These are phyloP conservation scores for Tetrapisispora phaffii DNA, from an alignment of 805 yeast genomes.

Conservation along the genomic window DNA sequence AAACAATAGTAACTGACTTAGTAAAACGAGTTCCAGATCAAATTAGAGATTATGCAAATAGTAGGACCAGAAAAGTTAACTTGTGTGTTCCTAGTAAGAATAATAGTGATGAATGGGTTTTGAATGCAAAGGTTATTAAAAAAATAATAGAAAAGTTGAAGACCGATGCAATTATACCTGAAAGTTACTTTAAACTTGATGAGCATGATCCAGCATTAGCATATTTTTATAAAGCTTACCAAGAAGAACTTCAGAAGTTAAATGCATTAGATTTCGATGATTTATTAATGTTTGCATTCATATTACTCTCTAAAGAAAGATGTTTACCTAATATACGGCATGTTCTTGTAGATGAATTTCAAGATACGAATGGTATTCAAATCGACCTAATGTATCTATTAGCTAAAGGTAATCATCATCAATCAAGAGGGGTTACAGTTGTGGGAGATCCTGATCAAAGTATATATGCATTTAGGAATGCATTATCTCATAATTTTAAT, in stretches of 20 bases:
- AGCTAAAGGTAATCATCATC: constrained; percentile 32
- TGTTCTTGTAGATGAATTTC: constrained; percentile 87
- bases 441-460: constrained; percentile 98
- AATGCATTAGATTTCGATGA: constrained; percentile 75
- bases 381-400: constrained; percentile 52
- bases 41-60: constrained; percentile 25
- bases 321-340: constrained; percentile 47
- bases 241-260: constrained; percentile 34
- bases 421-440: constrained; percentile 55
- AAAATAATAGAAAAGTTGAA: constrained; percentile 47
- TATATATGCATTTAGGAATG: constrained; percentile 81
- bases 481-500: constrained; percentile 57
- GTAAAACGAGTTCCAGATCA: constrained; percentile 28
- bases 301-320: constrained; percentile 36
- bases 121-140: constrained; percentile 34
- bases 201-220: constrained; percentile 28
- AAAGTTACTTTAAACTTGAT: constrained; percentile 27
- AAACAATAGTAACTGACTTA: constrained; percentile 27
- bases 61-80: constrained; percentile 22
- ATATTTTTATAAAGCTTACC: constrained; percentile 44
- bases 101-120: constrained; percentile 28
- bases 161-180: constrained; percentile 40
- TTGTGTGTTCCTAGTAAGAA: constrained; percentile 17
- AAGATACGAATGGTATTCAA: constrained; percentile 79
- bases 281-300: constrained; percentile 47